These are phyloP conservation scores for Mycothermus thermophilus DNA, from an alignment of 495 filamentous ascomycete genomes.

Conservation along the genomic window DNA sequence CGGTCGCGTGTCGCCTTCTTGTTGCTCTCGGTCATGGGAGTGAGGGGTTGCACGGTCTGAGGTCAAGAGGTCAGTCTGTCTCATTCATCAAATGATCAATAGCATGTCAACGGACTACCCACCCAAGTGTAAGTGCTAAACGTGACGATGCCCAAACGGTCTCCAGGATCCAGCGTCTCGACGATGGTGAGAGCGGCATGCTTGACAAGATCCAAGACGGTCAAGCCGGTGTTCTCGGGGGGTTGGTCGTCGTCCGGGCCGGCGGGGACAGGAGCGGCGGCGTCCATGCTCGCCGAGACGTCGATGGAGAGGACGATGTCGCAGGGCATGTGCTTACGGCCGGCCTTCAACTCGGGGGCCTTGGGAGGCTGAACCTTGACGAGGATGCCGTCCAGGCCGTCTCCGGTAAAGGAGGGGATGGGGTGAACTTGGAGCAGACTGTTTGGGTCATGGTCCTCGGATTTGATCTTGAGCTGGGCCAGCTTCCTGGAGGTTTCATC, in stretches of 20 bases:
- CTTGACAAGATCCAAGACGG: constrained; percentile 32
- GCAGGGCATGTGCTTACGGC: constrained; percentile 15
- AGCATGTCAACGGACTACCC: background rate
- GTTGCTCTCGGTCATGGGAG: constrained; percentile 19
- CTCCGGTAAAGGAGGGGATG: constrained; percentile 7
- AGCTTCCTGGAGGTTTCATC: constrained; percentile 2
- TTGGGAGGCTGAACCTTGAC: constrained; percentile 25
- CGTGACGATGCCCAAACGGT: constrained; percentile 34
- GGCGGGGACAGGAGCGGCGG: constrained; percentile 18
- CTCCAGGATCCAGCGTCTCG: constrained; percentile 24
- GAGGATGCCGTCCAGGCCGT: constrained; percentile 25
- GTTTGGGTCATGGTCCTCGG: too few species aligned
- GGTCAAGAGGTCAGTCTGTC: constrained; percentile 1
- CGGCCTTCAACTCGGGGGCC: constrained; percentile 11
- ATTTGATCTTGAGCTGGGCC: background rate
- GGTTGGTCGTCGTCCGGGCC: constrained; percentile 17
- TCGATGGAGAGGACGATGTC: constrained; percentile 37
- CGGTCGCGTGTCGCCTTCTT: constrained; percentile 17
- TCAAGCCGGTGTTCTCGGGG: constrained; percentile 24
- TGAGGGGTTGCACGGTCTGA: constrained; percentile 26
- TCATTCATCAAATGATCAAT: background rate
- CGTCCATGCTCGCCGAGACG: constrained; percentile 30
- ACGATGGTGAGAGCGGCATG: constrained; percentile 33
- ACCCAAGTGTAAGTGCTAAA: constrained; percentile 19
- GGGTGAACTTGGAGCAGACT: constrained; percentile 19